Conservation (phyloP, 495 filamentous ascomycete species). For the Podospora didyma region DNA sequence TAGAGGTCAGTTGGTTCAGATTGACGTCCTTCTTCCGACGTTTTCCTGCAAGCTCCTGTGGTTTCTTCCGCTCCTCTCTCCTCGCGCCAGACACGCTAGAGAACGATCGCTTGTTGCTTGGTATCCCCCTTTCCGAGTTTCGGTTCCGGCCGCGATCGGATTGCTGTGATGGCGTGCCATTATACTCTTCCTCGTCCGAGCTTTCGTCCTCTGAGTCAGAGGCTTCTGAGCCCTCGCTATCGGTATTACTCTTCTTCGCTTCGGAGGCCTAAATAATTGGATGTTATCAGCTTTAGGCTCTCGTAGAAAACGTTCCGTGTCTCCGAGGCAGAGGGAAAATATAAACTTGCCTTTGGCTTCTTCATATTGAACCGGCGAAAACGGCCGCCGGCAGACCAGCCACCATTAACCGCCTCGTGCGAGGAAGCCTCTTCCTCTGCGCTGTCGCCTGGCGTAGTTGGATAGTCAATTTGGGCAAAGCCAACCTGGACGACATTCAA, state of each 20-base stretch:
- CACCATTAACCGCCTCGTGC: constrained; percentile 4
- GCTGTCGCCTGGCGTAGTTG: constrained; percentile 3
- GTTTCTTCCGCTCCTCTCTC: constrained; percentile 37
- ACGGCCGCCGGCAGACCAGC: constrained; percentile 6
- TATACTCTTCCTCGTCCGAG: constrained; percentile 5
- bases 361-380: constrained; percentile 43
- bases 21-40: constrained; percentile 57
- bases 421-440: constrained; percentile 10
- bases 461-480: constrained; percentile 44
- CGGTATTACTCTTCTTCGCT: constrained; percentile 12
- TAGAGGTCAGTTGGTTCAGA: constrained; percentile 48
- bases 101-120: constrained; percentile 16
- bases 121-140: neutral
- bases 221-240: constrained; percentile 11
- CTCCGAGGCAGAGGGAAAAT: neutral
- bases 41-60: constrained; percentile 44
- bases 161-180: constrained; percentile 2
- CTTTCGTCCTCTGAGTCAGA: neutral
- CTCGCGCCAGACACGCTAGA: constrained; percentile 22
- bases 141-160: constrained; percentile 17
- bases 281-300: neutral
- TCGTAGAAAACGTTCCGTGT: neutral
- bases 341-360: constrained; percentile 28
- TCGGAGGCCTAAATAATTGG: neutral
- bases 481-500: constrained; percentile 46